Conservation (phyloP, 1,139 yeast species). For the Taphrina flavorubra region DNA sequence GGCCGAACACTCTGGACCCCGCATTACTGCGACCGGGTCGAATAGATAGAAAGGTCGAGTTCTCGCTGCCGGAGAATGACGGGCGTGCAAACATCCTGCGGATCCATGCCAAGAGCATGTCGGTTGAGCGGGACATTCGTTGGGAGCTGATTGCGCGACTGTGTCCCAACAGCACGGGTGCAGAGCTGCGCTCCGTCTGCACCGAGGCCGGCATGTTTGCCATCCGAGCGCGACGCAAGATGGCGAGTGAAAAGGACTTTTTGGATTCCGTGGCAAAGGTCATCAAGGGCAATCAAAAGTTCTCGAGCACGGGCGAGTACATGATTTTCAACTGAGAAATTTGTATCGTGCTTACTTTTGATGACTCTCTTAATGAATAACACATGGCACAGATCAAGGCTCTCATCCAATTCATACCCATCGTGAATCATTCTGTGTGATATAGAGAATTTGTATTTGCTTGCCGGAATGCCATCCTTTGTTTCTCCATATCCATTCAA, state of each 20-base stretch:
- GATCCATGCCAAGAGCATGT: slow-evolving; percentile 94
- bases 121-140: slow-evolving; percentile 93
- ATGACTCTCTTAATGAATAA: too few relatives aligned
- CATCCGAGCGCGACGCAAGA: slow-evolving; percentile 95
- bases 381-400: too few relatives aligned
- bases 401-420: too few relatives aligned
- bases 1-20: slow-evolving; percentile 97
- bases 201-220: slow-evolving; percentile 99
- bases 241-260: slow-evolving; percentile 96
- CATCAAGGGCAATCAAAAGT: slow-evolving; percentile 96
- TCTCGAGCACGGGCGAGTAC: slow-evolving; percentile 70
- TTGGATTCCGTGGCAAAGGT: slow-evolving; percentile 97
- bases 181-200: slow-evolving; percentile 93
- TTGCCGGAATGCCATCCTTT: neutral
- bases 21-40: slow-evolving; percentile 98
- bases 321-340: slow-evolving; percentile 39
- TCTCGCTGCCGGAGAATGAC: slow-evolving; percentile 92
- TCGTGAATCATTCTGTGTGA: too few relatives aligned
- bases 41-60: slow-evolving; percentile 97
- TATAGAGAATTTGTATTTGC: neutral
- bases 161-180: slow-evolving; percentile 98
- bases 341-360: too few relatives aligned
- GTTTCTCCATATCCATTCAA: slow-evolving; percentile 1
- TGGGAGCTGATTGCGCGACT: slow-evolving; percentile 97
- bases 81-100: slow-evolving; percentile 97